Evolutionary conservation across 129 eudicot species (phyloP).

Genomic region (Flaveria linearis): DNA sequence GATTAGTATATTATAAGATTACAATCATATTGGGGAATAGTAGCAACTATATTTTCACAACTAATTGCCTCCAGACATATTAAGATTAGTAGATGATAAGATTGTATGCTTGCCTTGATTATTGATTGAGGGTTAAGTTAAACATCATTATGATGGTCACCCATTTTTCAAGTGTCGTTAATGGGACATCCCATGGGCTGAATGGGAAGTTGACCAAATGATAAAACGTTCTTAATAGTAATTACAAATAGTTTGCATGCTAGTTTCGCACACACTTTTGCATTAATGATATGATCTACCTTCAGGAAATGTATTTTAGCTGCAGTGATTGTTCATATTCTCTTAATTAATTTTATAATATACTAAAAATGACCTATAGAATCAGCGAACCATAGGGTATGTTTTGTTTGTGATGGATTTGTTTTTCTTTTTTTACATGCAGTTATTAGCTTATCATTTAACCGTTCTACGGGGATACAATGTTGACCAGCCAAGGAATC

Average conservation of each 20-base stretch:
- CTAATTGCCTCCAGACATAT: background rate
- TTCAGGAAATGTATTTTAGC: background rate
- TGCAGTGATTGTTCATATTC: background rate
- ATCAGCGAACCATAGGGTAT: background rate
- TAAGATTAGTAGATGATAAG: background rate
- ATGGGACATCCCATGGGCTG: background rate
- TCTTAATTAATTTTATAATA: background rate
- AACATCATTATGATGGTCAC: background rate
- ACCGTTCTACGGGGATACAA: constrained; percentile 76
- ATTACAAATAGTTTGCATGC: background rate
- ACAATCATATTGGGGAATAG: background rate
- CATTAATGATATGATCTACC: background rate
- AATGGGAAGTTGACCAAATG: background rate
- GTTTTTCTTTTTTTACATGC: constrained; percentile 25
- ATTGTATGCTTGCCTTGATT: background rate
- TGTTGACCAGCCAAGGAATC: constrained; percentile 91
- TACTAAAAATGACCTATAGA: background rate
- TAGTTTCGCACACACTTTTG: background rate
- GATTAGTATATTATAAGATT: too few relatives aligned
- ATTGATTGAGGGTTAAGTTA: background rate
- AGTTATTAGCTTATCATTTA: constrained; percentile 82
- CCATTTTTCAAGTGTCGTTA: background rate
- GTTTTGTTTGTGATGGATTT: background rate
- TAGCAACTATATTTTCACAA: background rate
- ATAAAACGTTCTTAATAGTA: background rate